phyloP scores from a whole-genome alignment of 2,329 filamentous ascomycete species.

The Shiraia sp. region DNA sequence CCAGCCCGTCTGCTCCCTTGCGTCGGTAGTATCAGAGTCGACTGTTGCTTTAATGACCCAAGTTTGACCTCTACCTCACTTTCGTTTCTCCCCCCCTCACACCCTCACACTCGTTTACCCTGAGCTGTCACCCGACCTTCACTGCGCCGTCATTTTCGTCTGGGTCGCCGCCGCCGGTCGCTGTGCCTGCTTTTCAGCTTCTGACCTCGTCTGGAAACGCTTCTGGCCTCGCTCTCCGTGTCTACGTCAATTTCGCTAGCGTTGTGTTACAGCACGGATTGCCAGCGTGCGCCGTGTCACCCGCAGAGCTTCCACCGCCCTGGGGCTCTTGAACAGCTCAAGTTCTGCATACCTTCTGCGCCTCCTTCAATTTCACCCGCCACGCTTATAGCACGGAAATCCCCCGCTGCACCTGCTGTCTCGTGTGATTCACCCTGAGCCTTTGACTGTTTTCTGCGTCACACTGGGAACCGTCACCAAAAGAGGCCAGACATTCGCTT shows the following conservation, averaged over 20 bases:
- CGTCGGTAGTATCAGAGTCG: slow-evolving; percentile 15
- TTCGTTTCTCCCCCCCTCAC: slow-evolving; percentile 21
- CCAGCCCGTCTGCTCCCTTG: slow-evolving; percentile 24
- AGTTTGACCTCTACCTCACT: slow-evolving; percentile 13
- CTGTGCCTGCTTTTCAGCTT: slow-evolving; percentile 14
- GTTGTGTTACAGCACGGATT: slow-evolving; percentile 26
- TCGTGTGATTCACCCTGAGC: slow-evolving; percentile 9
- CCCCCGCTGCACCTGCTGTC: slow-evolving; percentile 8
- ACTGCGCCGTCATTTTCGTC: slow-evolving; percentile 9
- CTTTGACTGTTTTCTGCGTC: slow-evolving; percentile 6
- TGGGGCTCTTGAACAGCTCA: slow-evolving; percentile 17
- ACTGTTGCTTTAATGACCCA: slow-evolving; percentile 14
- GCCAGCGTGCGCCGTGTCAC: slow-evolving; percentile 36
- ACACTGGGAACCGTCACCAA: slow-evolving; percentile 6
- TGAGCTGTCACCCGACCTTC: slow-evolving; percentile 6
- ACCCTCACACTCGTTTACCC: slow-evolving; percentile 37
- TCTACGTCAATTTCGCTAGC: slow-evolving; percentile 35
- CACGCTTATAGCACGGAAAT: slow-evolving; percentile 10
- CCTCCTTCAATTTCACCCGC: slow-evolving; percentile 15
- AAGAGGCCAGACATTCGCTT: slow-evolving; percentile 15
- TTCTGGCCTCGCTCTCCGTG: slow-evolving; percentile 17
- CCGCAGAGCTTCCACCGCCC: slow-evolving; percentile 24
- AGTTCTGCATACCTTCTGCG: slow-evolving; percentile 15
- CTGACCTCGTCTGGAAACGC: slow-evolving; percentile 13
- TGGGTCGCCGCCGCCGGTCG: slow-evolving; percentile 8